Evolutionary conservation across 2,329 filamentous ascomycete genomes (phyloP), one percentile per base, ranked within the genome.

Genomic region (Aotearoamyces nothofagi): DNA sequence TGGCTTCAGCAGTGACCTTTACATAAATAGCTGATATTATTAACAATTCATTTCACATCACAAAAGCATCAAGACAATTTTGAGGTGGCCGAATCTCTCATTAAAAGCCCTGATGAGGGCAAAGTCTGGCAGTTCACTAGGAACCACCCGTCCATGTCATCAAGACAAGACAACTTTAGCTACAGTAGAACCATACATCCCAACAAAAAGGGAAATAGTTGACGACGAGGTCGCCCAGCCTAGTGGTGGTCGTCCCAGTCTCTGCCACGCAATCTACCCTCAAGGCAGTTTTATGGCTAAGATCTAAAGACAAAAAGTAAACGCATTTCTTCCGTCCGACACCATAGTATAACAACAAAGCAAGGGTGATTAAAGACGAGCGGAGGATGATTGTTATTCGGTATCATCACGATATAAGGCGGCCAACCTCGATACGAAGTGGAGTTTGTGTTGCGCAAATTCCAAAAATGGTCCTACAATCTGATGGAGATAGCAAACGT

Each of bases 361-460:
- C 45, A 33, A 31, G 39, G 47, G 41, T 44, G 42, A 44, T 53
- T 51, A 49, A 50, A 43, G 49, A 51, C 42, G 42, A 50, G 46
- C 49, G 45, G 49, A 50, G 50, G 47, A 50, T 45, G 33, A 44
- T 43, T 44, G 42, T 34, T 40, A 41, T 43, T 46, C 34, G 40
- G 45, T 39, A 45, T 54, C 55, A 56, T 55, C 51, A 6, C 23
- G 23, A 11, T 25, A 47, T 49, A 51, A 56, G 46, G 50, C 50
- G 55, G 55, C 59, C 57, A 57, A 49, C 56, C 57, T 61, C 56
- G 45, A 45, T 34, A 44, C 52, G 47, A 43, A 50, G 46, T 43
- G 54, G 53, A 54, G 49, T 43, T 43, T 46, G 42, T 43, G 45
- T 36, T 42, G 46, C 37, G 38, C 39, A 42, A 40, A 39, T 39